A percentile compares a stretch with the other conserved stretches of the same genome.
Conservation (phyloP, 2,329 filamentous ascomycete genomes). For the Fusarium nanum region DNA sequence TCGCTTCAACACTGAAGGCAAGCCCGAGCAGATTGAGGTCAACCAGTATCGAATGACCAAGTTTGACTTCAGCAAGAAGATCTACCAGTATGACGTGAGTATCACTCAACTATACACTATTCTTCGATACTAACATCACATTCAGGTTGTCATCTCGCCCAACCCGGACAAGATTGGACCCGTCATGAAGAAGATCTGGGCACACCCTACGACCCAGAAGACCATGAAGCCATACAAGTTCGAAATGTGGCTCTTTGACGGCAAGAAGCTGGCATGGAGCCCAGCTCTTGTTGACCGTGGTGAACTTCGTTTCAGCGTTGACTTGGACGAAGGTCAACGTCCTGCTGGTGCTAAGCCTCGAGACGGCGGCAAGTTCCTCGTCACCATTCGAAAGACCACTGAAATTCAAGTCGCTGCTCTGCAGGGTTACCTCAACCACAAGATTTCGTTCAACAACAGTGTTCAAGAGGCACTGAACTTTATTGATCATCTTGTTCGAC, state of each 20-base stretch:
- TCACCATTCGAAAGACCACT: conserved; percentile 74
- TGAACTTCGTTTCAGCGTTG: conserved; percentile 69
- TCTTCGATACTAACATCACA: conserved; percentile 14
- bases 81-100: conserved; percentile 89
- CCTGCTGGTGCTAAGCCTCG: conserved; percentile 50
- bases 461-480: conserved; percentile 89
- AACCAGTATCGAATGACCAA: conserved; percentile 80
- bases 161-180: conserved; percentile 70
- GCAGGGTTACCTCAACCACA: conserved; percentile 71
- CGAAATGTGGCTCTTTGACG: conserved; percentile 78
- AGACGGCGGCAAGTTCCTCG: conserved; percentile 63
- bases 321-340: conserved; percentile 76
- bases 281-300: conserved; percentile 56
- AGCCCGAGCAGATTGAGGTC: conserved; percentile 65
- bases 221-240: conserved; percentile 61
- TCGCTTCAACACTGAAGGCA: conserved; percentile 68
- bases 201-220: conserved; percentile 68
- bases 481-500: conserved; percentile 87
- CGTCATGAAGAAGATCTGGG: conserved; percentile 82
- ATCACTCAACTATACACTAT: not conserved
- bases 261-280: conserved; percentile 85
- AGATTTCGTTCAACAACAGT: conserved; percentile 69
- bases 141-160: conserved; percentile 72
- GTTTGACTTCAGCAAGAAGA: conserved; percentile 66
- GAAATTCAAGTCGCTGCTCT: conserved; percentile 75